These are phyloP conservation scores for Aeschynomene evenia DNA, from an alignment of 306 rosid genomes.

Conservation along the genomic window DNA sequence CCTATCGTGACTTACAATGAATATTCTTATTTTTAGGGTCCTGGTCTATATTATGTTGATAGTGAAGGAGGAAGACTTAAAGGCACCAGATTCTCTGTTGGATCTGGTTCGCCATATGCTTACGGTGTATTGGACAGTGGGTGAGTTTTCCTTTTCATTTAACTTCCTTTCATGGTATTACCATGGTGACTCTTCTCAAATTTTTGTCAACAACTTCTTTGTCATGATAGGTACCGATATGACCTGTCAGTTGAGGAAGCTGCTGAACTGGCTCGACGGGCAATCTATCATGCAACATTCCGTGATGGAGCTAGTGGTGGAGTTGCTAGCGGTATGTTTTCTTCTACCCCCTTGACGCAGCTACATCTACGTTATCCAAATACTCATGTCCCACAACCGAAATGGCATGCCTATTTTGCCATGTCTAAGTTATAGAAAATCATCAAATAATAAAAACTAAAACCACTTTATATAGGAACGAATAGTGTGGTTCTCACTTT, in stretches of 20 bases:
- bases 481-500: neutral
- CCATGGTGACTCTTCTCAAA: neutral
- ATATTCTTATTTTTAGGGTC: constrained; percentile 59
- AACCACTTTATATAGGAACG: neutral
- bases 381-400: neutral
- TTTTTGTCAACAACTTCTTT: constrained; percentile 20
- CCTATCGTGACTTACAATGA: neutral
- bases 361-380: constrained; percentile 1
- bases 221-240: constrained; percentile 53
- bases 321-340: constrained; percentile 78
- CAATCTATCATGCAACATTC: constrained; percentile 94
- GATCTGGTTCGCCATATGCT: constrained; percentile 98
- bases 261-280: constrained; percentile 78
- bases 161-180: neutral
- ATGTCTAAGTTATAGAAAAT: neutral
- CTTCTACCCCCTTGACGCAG: neutral
- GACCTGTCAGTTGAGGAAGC: constrained; percentile 85
- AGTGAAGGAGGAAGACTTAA: constrained; percentile 98
- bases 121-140: constrained; percentile 92
- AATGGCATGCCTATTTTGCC: neutral
- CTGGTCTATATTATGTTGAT: constrained; percentile 91
- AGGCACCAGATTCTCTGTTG: constrained; percentile 92
- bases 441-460: neutral
- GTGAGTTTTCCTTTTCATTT: constrained; percentile 39
- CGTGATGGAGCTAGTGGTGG: constrained; percentile 99